Base-by-base conservation (phyloP, 805 yeast species). In the Ogataea pini region DNA sequence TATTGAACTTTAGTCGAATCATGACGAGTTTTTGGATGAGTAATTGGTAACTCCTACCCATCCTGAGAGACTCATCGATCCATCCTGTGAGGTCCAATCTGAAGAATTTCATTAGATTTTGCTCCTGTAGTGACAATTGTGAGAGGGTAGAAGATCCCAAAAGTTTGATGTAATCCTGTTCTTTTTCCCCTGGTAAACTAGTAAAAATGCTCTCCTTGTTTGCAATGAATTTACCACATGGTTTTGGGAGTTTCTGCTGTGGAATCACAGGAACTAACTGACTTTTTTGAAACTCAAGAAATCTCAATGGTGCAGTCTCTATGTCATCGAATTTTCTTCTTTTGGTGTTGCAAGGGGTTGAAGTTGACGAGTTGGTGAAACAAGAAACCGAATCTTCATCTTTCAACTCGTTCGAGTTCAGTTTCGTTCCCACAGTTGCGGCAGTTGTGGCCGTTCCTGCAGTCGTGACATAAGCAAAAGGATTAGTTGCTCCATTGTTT, bases 1-100 rank as follows among this genome's bases (percentile, higher is more conserved):
- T 61, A 48, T 71, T 71, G 24, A 76, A 62, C 48, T 69, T 70
- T 24, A 71, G 58, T 52, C 82, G 67, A 12, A 71, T 63, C 5
- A 59, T 37, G 3, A 75, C 63, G 16, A 75, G 58, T 38, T 63
- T 61, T 24, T 68, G 57, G 31, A 71, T 57, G 17, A 76, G 59
- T 1, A 51, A 46, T 4, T 65, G 60, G 47, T 76, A 73, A 42
- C 66, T 65, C 8, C 56, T 51, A 18, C 59, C 54, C 22, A 76
- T 56, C 2, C 49, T 28, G 6, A 69, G 60, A 0, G 79, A 77
- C 17, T 62, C 54, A 3, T 47, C 40, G 18, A 69, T 51, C 82
- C 82, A 78, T 12, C 54, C 54, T 9, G 50, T 51, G 19, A 62
- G 51, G 29, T 51, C 54, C 19, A 49, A 19, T 29, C 49, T 51